Percentiles rank a stretch among this genome's conserved stretches.
Conservation (phyloP, 805 yeast genomes). For the Jamesozyma hellenica region DNA sequence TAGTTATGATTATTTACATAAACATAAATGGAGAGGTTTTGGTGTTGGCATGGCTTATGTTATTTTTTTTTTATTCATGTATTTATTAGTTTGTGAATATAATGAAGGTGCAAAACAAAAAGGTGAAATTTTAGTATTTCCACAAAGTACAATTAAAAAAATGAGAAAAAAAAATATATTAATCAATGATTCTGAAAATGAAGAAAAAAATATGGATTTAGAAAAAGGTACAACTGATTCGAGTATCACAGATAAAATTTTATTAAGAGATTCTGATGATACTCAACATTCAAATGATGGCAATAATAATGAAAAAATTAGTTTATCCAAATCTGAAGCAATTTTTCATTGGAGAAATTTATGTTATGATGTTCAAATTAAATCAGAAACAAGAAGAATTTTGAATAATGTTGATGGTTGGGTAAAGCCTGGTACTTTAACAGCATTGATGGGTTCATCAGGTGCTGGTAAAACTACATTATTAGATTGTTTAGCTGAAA, state of each 20-base stretch:
- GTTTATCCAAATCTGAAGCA: conserved; percentile 31
- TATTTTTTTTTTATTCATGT: conserved; percentile 41
- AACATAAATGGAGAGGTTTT: conserved; percentile 49
- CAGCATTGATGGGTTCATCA: conserved; percentile 70
- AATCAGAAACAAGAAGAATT: conserved; percentile 49
- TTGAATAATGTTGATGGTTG: conserved; percentile 64
- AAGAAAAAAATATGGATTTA: conserved; percentile 2
- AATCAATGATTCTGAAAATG: background rate
- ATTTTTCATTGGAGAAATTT: conserved; percentile 74
- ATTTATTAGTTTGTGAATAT: conserved; percentile 40
- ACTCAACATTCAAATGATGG: conserved; percentile 1
- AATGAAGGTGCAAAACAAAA: conserved; percentile 46
- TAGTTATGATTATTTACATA: conserved; percentile 33
- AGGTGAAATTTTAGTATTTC: conserved; percentile 54
- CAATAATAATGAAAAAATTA: conserved; percentile 6
- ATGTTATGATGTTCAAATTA: conserved; percentile 57
- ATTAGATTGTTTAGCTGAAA: conserved; percentile 58
- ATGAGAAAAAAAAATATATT: conserved; percentile 31
- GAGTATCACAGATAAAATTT: conserved; percentile 14
- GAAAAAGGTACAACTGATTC: conserved; percentile 9
- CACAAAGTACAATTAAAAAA: conserved; percentile 36
- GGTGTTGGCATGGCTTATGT: conserved; percentile 48
- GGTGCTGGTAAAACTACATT: conserved; percentile 79
- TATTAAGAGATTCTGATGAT: conserved; percentile 18
- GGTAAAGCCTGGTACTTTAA: conserved; percentile 75